Conservation (phyloP, 768 basidiomycete genomes). For the Mycena crocata region DNA sequence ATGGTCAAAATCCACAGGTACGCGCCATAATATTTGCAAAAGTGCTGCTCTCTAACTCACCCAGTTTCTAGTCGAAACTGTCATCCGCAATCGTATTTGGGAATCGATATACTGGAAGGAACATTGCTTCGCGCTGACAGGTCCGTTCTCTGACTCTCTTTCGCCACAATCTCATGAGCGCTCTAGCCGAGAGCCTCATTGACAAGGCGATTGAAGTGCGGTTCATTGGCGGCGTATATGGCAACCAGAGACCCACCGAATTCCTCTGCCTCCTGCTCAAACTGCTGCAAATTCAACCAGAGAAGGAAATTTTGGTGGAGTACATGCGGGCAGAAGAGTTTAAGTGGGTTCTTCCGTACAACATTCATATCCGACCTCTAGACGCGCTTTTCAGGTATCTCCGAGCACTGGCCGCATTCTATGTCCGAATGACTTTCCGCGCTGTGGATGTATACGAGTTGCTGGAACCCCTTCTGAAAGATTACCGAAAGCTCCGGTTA, state of each 20-base stretch:
- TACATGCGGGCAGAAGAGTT: constrained; percentile 97
- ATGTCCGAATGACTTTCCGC: constrained; percentile 94
- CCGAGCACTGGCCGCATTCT: constrained; percentile 92
- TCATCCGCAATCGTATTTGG: constrained; percentile 96
- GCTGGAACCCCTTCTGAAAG: constrained; percentile 93
- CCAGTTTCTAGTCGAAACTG: constrained; percentile 94
- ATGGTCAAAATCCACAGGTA: constrained; percentile 98
- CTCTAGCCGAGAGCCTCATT: constrained; percentile 88
- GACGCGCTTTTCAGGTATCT: constrained; percentile 73
- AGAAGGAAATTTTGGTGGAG: constrained; percentile 96
- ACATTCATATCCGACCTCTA: constrained; percentile 2
- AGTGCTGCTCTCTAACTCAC: constrained; percentile 26
- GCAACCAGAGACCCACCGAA: constrained; percentile 94
- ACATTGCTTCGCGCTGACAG: constrained; percentile 96
- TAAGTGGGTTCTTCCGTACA: constrained; percentile 73
- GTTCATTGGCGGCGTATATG: constrained; percentile 93
- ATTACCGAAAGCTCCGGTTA: constrained; percentile 89
- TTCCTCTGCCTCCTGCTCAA: constrained; percentile 94
- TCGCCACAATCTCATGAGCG: constrained; percentile 1
- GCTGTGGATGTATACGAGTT: constrained; percentile 92
- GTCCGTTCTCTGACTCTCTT: constrained; percentile 52
- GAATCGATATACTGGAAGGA: constrained; percentile 98
- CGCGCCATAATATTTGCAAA: constrained; percentile 1
- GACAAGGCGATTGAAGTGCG: constrained; percentile 90
- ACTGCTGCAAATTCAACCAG: constrained; percentile 95